Base-by-base conservation (phyloP, 768 basidiomycete genomes). In the Clavulina sp. region DNA sequence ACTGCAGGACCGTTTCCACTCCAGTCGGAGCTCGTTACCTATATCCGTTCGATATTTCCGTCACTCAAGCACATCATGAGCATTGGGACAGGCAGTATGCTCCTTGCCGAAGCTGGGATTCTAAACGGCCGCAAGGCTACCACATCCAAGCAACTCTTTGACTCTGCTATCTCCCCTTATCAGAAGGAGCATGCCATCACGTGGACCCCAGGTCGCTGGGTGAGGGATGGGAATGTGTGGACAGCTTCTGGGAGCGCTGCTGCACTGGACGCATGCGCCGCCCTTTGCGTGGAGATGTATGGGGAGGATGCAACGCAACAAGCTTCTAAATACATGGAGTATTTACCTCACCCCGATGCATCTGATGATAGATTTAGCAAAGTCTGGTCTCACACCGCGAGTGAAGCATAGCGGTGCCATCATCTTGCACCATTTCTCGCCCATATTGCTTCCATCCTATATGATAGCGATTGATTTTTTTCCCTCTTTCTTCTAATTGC, bases 121-220 rank as follows among this genome's bases (percentile, higher is more conserved):
- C 59, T 73, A n/a, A 70, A 72, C 40, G 68, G 69, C 23, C 62
- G 60, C 43, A 60, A 61, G 7, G 72, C 70, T 7, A 74, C 72
- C 3, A 69, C 70, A 23, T 72, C 72, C 54, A 73, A 74, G 60
- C 55, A 57, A 1, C 52, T 50, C 9, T 72, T 63, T 60, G 58
- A 52, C 5, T 48, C 54, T 41, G 59, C 60, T 53, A 59, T 53
- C 6, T n/a, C n/a, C n/a, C n/a, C n/a, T n/a, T n/a, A n/a, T n/a
- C n/a, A n/a, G n/a, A n/a, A n/a, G n/a, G n/a, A n/a, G n/a, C n/a
- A n/a, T n/a, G n/a, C n/a, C n/a, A n/a, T n/a, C n/a, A n/a, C n/a
- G n/a, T n/a, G n/a, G n/a, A 62, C 71, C 24, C 64, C 64, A 32
- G 72, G 72, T 5, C 62, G 72, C 13, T 74, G 71, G 72, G 70